Evolutionary conservation across 768 basidiomycete species (phyloP).

Genomic region (Mycena chlorophos): DNA sequence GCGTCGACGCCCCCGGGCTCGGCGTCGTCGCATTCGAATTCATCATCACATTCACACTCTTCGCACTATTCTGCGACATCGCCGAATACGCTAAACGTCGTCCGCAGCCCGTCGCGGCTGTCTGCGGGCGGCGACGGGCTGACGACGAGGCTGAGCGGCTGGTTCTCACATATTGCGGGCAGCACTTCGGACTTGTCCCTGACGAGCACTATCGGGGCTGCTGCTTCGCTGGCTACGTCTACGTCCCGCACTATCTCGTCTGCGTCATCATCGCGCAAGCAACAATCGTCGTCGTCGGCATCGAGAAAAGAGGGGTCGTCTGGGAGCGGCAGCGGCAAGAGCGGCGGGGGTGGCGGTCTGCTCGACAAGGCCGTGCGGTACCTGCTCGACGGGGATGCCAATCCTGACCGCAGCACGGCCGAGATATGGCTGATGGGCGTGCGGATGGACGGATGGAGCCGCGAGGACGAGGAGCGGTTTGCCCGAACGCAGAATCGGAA

Average conservation of each 20-base stretch:
- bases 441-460: slow-evolving; percentile 34
- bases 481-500: neutral
- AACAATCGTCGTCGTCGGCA: neutral
- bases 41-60: slow-evolving; percentile 40
- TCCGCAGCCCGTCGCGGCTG: slow-evolving; percentile 43
- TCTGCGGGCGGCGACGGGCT: slow-evolving; percentile 50
- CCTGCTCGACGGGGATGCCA: slow-evolving; percentile 68
- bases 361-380: slow-evolving; percentile 66
- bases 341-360: slow-evolving; percentile 31
- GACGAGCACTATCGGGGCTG: neutral
- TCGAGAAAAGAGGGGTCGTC: neutral
- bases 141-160: slow-evolving; percentile 42
- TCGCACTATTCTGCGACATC: slow-evolving; percentile 4
- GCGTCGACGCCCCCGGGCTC: slow-evolving; percentile 25
- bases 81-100: slow-evolving; percentile 22
- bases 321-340: slow-evolving; percentile 21
- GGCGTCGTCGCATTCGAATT: slow-evolving; percentile 39
- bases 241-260: neutral
- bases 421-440: slow-evolving; percentile 71
- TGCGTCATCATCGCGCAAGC: neutral
- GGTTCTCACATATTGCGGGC: slow-evolving; percentile 43
- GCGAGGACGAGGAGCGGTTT: slow-evolving; percentile 11
- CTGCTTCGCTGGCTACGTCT: slow-evolving; percentile 7
- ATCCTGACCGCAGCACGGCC: slow-evolving; percentile 64
- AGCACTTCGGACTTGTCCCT: slow-evolving; percentile 6